phyloP scores from a whole-genome alignment of 1,284 basidiomycete species.

The Boletus smithii region DNA sequence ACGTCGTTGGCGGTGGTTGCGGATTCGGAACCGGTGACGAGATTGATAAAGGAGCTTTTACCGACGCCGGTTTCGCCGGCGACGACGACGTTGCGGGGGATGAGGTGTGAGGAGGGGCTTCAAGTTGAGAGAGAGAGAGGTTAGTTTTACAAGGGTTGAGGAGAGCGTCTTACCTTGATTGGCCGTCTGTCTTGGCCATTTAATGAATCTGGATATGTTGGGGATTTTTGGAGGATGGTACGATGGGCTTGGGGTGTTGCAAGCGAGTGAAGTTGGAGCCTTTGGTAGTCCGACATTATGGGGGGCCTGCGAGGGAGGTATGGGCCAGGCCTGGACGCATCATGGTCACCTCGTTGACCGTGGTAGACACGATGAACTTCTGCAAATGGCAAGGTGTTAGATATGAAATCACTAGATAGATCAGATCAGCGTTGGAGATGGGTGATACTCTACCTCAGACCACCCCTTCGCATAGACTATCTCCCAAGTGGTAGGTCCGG shows the following conservation, averaged over 20 bases:
- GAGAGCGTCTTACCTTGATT: constrained; percentile 8
- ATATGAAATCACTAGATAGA: constrained; percentile 7
- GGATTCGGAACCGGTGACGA: constrained; percentile 14
- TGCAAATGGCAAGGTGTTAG: constrained; percentile 1
- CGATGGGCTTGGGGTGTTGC: background rate
- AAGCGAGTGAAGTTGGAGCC: background rate
- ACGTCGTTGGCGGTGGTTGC: constrained; percentile 25
- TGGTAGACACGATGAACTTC: constrained; percentile 4
- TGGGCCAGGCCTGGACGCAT: constrained; percentile 5
- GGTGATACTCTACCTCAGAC: too few relatives aligned
- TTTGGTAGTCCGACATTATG: background rate
- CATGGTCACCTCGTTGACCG: constrained; percentile 16
- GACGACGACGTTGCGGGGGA: constrained; percentile 24
- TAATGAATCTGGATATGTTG: too few relatives aligned
- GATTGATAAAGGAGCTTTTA: constrained; percentile 31
- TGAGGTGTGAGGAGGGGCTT: constrained; percentile 2
- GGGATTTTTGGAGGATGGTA: background rate
- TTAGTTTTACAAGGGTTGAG: too few relatives aligned
- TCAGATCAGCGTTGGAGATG: background rate
- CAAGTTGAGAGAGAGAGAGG: too few relatives aligned
- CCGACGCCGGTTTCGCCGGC: constrained; percentile 30
- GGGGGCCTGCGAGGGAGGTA: background rate
- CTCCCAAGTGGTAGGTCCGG: too few relatives aligned
- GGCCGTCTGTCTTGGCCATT: constrained; percentile 10
- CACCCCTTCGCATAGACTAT: too few relatives aligned